phyloP scores from a whole-genome alignment of 2,329 filamentous ascomycete genomes.

The Colletotrichum sp. region DNA sequence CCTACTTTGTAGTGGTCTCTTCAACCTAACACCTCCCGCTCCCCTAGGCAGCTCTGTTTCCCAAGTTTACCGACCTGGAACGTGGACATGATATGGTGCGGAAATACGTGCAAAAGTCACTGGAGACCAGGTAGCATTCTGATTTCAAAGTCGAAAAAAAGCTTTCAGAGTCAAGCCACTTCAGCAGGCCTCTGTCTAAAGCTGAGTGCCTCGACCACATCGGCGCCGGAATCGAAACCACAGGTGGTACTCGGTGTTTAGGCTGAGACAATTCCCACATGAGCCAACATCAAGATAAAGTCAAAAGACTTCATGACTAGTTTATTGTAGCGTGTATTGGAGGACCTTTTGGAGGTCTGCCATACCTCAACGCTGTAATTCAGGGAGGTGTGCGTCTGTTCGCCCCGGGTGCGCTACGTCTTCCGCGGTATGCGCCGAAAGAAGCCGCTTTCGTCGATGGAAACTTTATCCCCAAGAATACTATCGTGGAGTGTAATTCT shows the following conservation, averaged over 20 bases:
- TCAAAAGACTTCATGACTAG: neutral
- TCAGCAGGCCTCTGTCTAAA: neutral
- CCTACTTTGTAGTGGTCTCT: neutral
- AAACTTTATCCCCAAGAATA: neutral
- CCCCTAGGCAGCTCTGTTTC: neutral
- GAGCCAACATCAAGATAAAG: neutral
- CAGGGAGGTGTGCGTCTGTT: neutral
- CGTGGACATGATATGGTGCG: neutral
- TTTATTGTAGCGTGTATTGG: neutral
- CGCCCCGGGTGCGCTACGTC: neutral
- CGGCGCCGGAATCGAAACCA: slow-evolving; percentile 34
- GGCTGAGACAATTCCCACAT: no score
- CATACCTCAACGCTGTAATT: neutral
- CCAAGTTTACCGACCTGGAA: neutral
- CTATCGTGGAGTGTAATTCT: neutral
- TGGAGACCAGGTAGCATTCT: neutral
- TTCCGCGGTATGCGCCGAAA: neutral
- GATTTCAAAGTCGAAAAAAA: neutral
- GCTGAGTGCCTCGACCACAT: slow-evolving; percentile 26
- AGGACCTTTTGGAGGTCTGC: neutral
- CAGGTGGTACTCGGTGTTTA: slow-evolving; percentile 1
- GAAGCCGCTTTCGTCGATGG: neutral
- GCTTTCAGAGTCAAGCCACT: neutral
- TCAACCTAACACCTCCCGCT: neutral
- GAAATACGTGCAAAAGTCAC: neutral